phyloP scores from a whole-genome alignment of 2,329 filamentous ascomycete genomes.

The Alternaria sp. region DNA sequence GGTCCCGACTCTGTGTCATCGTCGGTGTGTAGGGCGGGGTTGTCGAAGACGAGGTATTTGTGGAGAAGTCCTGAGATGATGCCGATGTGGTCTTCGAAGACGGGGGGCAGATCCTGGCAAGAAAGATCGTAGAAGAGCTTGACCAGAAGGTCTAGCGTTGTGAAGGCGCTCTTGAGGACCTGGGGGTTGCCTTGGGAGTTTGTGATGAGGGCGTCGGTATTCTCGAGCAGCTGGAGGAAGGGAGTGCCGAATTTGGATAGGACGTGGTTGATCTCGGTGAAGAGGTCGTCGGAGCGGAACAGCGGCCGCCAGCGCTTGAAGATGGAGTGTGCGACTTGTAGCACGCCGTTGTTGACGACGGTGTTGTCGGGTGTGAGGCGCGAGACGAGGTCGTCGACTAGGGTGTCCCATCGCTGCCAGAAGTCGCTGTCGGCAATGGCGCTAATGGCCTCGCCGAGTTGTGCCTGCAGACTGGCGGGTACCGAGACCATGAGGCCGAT shows the following conservation, averaged over 20 bases:
- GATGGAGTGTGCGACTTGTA: conserved; percentile 97
- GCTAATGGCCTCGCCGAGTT: conserved; percentile 95
- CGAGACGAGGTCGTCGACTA: conserved; percentile 89
- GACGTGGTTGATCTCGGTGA: conserved; percentile 96
- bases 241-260: conserved; percentile 81
- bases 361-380: conserved; percentile 82
- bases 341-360: conserved; percentile 87
- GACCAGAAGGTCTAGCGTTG: conserved; percentile 84
- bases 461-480: conserved; percentile 84
- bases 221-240: conserved; percentile 80
- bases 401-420: conserved; percentile 93
- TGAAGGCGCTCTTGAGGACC: conserved; percentile 77
- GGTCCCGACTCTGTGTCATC: conserved; percentile 89
- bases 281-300: conserved; percentile 90
- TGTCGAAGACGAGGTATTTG: conserved; percentile 92
- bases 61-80: conserved; percentile 80
- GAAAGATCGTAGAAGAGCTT: conserved; percentile 96
- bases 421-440: conserved; percentile 98
- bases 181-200: conserved; percentile 77
- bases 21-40: conserved; percentile 79
- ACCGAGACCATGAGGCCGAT: conserved; percentile 97
- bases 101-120: conserved; percentile 93
- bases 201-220: conserved; percentile 72
- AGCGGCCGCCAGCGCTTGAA: conserved; percentile 95
- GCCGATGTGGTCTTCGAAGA: conserved; percentile 87